Percentiles rank a stretch among this genome's conserved stretches.
Evolutionary conservation across 306 rosid species (phyloP).

Genomic region (Sphenostylis stenocarpa): DNA sequence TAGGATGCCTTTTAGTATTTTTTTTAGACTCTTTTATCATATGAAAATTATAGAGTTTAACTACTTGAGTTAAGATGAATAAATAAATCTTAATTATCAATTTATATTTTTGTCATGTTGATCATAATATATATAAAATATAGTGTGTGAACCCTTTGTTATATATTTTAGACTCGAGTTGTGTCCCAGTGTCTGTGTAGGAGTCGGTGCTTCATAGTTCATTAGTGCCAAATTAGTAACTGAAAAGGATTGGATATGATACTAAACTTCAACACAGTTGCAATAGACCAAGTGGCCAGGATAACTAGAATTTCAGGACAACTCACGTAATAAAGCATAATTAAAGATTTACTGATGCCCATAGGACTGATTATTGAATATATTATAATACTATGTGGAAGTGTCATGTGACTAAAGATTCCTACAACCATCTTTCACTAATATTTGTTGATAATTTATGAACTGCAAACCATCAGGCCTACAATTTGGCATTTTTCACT

Average conservation of each 20-base stretch:
- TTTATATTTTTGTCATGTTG: too few species aligned
- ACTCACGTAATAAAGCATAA: conserved; percentile 1
- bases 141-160: too few species aligned
- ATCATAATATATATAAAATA: too few species aligned
- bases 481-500: not conserved
- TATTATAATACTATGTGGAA: not conserved
- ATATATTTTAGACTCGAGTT: too few species aligned
- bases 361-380: conserved; percentile 3
- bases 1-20: too few species aligned
- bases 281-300: not conserved
- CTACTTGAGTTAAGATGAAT: too few species aligned
- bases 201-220: not conserved
- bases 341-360: not conserved
- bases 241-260: not conserved
- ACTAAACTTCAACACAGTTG: not conserved
- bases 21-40: too few species aligned
- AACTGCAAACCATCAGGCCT: not conserved
- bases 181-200: too few species aligned
- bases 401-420: conserved; percentile 1
- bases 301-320: conserved; percentile 6
- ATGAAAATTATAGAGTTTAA: too few species aligned
- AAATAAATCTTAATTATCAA: too few species aligned
- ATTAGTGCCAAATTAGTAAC: not conserved
- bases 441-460: not conserved
- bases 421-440: not conserved